Evolutionary conservation across 192 early-diverging fungal species (phyloP), one percentile per base, ranked within the genome.

Genomic region (Coemansia sp.): DNA sequence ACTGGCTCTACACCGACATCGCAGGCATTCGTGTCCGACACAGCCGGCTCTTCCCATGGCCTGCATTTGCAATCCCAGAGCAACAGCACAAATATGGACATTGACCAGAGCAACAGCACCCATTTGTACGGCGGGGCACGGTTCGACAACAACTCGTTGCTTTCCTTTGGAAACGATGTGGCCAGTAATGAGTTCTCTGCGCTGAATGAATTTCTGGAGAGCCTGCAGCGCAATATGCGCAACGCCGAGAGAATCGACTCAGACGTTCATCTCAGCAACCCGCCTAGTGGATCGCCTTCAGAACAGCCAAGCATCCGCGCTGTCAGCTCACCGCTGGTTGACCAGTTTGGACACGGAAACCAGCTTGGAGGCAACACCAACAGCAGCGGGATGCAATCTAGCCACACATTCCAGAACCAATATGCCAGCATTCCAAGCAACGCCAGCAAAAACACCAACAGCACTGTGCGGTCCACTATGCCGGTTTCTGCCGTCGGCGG

Each of bases 121-220:
- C 29, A 34, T 12, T 7, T 57, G 30, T 57, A 57, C 30, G 16
- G 31, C 31, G 64, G 60, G 20, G 8, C 39, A 12, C 52, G 31
- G 31, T 61, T 79, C 33, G 58, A 71, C 59, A 64, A 37, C 30
- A 75, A 68, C 59, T 35, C 73, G 45, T 23, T 75, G 63, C 64
- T 81, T 61, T 23, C 63, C 16, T 75, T 81, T 37, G 74, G 74
- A 15, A 68, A 74, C 51, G 69, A 79, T 43, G 64, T 81, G 39
- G 76, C 74, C 37, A 74, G 72, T 42, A 71, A 75, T 48, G 76
- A 82, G 57, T 76, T 71, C 40, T 66, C 67, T 3, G 75, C 80
- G 21, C 59, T 79, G 18, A 71, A 69, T 46, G 75, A 81, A 61
- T 78, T 84, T 23, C 67, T 76, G 3, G 67, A 70, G 37, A 71